Percentiles rank a stretch among this genome's conserved stretches.
Conservation (phyloP, 768 basidiomycete genomes). For the Termitomyces sp. region DNA sequence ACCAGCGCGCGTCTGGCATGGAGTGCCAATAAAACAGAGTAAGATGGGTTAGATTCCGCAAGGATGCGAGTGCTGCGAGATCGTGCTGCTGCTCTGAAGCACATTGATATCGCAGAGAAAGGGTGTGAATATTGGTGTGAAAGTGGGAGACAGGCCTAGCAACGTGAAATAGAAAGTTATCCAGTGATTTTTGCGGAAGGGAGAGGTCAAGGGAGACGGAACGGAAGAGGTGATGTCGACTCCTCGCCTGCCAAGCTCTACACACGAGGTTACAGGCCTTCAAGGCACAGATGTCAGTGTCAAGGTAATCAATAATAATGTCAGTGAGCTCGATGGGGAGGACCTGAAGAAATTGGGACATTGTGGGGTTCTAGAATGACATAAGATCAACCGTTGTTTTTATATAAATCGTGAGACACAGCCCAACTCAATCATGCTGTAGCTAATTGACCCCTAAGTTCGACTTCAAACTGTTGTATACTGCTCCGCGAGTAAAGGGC, state of each 20-base stretch:
- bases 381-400: neutral
- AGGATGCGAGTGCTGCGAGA: neutral
- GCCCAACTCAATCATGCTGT: conserved; percentile 38
- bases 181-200: conserved; percentile 1
- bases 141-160: conserved; percentile 2
- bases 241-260: conserved; percentile 5
- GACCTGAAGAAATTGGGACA: neutral
- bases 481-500: neutral
- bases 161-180: conserved; percentile 1
- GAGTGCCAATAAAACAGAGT: neutral
- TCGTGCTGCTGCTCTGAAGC: neutral
- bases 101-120: conserved; percentile 1
- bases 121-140: neutral
- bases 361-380: neutral
- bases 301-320: conserved; percentile 7
- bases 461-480: neutral
- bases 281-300: conserved; percentile 1
- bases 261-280: conserved; percentile 8
- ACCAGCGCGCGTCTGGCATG: conserved; percentile 8
- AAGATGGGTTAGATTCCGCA: conserved; percentile 3
- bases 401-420: neutral
- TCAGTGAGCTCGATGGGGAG: conserved; percentile 7
- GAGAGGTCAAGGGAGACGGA: conserved; percentile 8
- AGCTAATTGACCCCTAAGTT: neutral
- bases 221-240: conserved; percentile 5